A percentile compares a stretch with the other conserved stretches of the same genome.
Evolutionary conservation across 1,139 yeast genomes (phyloP).

Genomic region (Nadsonia commutata): DNA sequence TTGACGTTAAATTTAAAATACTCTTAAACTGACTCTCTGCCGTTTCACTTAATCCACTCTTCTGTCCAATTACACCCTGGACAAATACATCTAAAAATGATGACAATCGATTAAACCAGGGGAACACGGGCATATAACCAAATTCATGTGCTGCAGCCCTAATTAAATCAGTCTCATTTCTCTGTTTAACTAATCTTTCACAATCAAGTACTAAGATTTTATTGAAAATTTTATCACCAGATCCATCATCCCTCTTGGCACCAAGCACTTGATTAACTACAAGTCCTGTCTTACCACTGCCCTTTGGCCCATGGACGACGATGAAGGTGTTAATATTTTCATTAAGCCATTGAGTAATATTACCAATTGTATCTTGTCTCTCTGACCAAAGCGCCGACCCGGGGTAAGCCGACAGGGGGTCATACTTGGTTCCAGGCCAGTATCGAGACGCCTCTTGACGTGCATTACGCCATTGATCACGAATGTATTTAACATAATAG

Average conservation of each 20-base stretch:
- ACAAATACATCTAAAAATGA: conserved; percentile 72
- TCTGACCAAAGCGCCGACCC: conserved; percentile 46
- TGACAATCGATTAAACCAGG: conserved; percentile 78
- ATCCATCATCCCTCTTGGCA: not conserved
- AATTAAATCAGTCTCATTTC: conserved; percentile 59
- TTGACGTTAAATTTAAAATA: conserved; percentile 60
- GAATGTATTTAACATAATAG: not conserved
- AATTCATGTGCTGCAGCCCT: conserved; percentile 56
- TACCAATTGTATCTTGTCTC: conserved; percentile 50
- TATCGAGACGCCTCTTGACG: not conserved
- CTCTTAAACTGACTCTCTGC: conserved; percentile 72
- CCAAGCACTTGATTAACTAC: conserved; percentile 54
- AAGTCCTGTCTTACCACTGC: conserved; percentile 79
- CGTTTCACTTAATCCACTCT: conserved; percentile 78
- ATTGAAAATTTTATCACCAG: conserved; percentile 26
- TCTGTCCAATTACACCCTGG: conserved; percentile 87
- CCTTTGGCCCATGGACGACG: conserved; percentile 82
- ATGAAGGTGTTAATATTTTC: conserved; percentile 79
- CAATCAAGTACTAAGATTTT: conserved; percentile 67
- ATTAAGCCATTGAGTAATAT: conserved; percentile 57
- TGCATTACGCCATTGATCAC: not conserved
- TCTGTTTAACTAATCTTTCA: conserved; percentile 53
- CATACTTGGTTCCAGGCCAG: not conserved
- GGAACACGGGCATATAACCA: conserved; percentile 87
- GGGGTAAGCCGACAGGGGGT: not conserved